These are phyloP conservation scores for Lentinus brumalis DNA, from an alignment of 768 basidiomycete genomes.

Conservation along the genomic window DNA sequence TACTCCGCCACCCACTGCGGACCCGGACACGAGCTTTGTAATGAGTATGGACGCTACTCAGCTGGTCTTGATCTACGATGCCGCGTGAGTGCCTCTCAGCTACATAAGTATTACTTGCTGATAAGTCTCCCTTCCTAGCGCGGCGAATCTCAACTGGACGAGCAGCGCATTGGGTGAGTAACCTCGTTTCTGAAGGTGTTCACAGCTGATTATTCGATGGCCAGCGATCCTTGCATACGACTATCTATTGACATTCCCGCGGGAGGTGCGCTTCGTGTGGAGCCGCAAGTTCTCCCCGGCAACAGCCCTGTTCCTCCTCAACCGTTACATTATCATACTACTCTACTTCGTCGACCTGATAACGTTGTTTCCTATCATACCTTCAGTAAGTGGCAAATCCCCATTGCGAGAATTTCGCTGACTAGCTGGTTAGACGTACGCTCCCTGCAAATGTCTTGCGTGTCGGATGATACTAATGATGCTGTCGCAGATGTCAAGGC, in stretches of 20 bases:
- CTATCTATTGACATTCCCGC: constrained; percentile 9
- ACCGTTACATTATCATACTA: constrained; percentile 8
- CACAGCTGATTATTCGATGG: too few species aligned
- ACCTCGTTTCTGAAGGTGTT: neutral
- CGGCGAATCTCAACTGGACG: constrained; percentile 4
- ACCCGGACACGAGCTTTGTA: neutral
- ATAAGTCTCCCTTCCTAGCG: neutral
- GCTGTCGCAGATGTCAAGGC: neutral
- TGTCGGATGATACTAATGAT: neutral
- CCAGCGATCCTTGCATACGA: constrained; percentile 4
- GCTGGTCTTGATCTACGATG: constrained; percentile 4
- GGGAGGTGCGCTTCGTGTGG: constrained; percentile 10
- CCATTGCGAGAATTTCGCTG: too few species aligned
- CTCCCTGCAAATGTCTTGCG: too few species aligned
- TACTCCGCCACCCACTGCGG: neutral
- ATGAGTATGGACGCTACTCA: neutral
- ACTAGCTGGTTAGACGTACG: too few species aligned
- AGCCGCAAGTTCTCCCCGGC: constrained; percentile 6
- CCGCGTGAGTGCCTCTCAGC: constrained; percentile 1
- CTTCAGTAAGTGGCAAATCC: neutral
- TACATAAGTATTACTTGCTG: neutral
- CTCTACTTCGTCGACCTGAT: constrained; percentile 8
- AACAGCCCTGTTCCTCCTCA: constrained; percentile 8
- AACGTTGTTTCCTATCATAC: constrained; percentile 2
- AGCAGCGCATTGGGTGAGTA: constrained; percentile 7